A percentile compares a stretch with the other conserved stretches of the same genome.
These are phyloP conservation scores for Zizania latifolia DNA, from an alignment of 176 grass and related monocot genomes.

Conservation along the genomic window DNA sequence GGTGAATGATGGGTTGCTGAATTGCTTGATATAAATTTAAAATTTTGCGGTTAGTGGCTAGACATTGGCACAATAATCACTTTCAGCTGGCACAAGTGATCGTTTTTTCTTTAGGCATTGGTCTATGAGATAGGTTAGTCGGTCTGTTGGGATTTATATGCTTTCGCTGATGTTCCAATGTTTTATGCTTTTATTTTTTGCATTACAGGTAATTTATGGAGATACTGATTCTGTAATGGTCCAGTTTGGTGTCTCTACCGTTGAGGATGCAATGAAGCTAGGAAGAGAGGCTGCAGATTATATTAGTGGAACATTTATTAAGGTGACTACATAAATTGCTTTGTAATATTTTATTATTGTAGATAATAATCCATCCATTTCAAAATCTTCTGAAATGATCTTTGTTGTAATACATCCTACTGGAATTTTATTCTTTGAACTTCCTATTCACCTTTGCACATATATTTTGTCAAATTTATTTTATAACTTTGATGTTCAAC, in stretches of 20 bases:
- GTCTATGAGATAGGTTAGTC: neutral
- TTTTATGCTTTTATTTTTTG: constrained; percentile 5
- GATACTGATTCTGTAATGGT: constrained; percentile 99
- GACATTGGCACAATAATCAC: neutral
- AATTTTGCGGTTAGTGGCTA: neutral
- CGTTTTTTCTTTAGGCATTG: neutral
- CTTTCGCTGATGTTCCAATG: neutral
- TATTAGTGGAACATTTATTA: constrained; percentile 92
- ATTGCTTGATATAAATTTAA: neutral
- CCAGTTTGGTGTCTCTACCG: constrained; percentile 82
- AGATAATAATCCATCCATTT: neutral
- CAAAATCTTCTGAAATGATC: neutral
- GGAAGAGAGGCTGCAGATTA: constrained; percentile 93
- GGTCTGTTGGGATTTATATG: neutral
- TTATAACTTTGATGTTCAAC: neutral
- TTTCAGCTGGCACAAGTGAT: neutral
- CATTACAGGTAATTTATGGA: constrained; percentile 82
- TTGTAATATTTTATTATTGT: neutral
- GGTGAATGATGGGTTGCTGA: constrained; percentile 33
- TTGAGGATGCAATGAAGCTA: constrained; percentile 83
- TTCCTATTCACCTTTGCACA: neutral
- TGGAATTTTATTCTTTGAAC: neutral
- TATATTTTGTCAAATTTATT: neutral
- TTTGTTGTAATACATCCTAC: neutral
- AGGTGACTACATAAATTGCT: constrained; percentile 41